Evolutionary conservation across 108 stramenopile genomes (phyloP).

Genomic region (Heterococcus sp.): DNA sequence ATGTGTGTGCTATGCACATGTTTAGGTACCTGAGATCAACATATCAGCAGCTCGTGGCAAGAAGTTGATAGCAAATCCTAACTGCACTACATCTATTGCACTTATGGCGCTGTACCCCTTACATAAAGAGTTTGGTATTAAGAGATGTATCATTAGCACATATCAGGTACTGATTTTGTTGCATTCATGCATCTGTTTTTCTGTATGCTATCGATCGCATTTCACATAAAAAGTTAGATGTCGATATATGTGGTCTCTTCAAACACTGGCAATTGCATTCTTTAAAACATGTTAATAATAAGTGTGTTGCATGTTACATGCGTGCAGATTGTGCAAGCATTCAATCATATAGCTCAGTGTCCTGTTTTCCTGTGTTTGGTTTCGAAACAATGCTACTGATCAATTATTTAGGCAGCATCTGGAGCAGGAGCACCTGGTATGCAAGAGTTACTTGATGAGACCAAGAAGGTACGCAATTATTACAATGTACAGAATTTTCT

Average conservation of each 20-base stretch:
- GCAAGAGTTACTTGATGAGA: conserved; percentile 84
- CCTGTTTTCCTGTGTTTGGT: neutral
- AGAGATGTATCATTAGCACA: conserved; percentile 85
- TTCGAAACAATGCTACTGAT: neutral
- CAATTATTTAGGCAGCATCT: conserved; percentile 31
- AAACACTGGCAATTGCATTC: too few species aligned
- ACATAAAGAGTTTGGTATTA: conserved; percentile 79
- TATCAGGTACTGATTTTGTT: conserved; percentile 73
- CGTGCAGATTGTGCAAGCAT: neutral
- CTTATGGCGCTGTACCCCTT: conserved; percentile 94
- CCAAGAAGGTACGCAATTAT: too few species aligned
- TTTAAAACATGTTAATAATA: too few species aligned
- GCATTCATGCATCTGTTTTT: neutral
- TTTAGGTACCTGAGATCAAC: conserved; percentile 84
- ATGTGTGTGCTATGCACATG: neutral
- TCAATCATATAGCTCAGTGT: neutral
- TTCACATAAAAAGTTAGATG: too few species aligned
- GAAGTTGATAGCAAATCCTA: conserved; percentile 97
- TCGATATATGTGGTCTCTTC: too few species aligned
- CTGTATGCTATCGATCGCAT: neutral
- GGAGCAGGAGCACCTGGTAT: conserved; percentile 72
- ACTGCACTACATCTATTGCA: conserved; percentile 98
- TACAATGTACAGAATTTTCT: too few species aligned
- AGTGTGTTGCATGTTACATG: neutral
- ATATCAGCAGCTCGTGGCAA: conserved; percentile 75